Base-by-base conservation (phyloP, 805 yeast genomes). In the Lachancea waltii region DNA sequence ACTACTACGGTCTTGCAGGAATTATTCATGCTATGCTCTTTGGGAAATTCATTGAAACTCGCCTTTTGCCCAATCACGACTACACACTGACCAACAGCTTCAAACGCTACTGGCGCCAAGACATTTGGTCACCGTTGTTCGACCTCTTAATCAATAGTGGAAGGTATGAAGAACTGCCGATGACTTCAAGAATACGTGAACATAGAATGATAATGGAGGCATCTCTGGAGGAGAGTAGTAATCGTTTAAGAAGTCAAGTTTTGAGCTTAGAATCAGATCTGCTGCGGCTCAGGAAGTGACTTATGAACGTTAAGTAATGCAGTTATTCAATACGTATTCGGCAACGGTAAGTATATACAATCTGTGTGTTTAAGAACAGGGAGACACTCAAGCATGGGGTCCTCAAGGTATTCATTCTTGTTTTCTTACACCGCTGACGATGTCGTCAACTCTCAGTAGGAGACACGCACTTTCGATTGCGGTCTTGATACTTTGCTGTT, bases 391-490 rank as follows among this genome's bases (percentile, higher is more conserved):
- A n/a, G n/a, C n/a, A n/a, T n/a, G n/a, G n/a, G n/a, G n/a, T n/a
- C n/a, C n/a, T n/a, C n/a, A n/a, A n/a, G n/a, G n/a, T n/a, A n/a
- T 40, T 43, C 51, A 45, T 44, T 62, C 65, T 38, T 60, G 63
- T 43, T 72, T 81, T 53, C 96, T 80, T 20, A 87, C 94, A 50
- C 97, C 98, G 62, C 95, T 81, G 30, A 92, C 98, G 49, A 92
- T 92, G 62, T 92, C 98, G 63, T 92, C 99, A 33, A 92, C 98
- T 56, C 98, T 81, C 59, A 92, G 71, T 55, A 92, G 70, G 68
- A 92, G 70, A 62, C 96, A 84, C 11, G 98, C 97, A 70, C 94
- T 82, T 68, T 92, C 99, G 47, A 92, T 84, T 24, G 95, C 95
- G n/a, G 98, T 92, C 70, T 92, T 92, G 50, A 90, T 81, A 48